Percentiles rank a stretch among this genome's conserved stretches.
These are phyloP conservation scores for Monosporozyma solicola DNA, from an alignment of 805 yeast genomes.

Conservation along the genomic window DNA sequence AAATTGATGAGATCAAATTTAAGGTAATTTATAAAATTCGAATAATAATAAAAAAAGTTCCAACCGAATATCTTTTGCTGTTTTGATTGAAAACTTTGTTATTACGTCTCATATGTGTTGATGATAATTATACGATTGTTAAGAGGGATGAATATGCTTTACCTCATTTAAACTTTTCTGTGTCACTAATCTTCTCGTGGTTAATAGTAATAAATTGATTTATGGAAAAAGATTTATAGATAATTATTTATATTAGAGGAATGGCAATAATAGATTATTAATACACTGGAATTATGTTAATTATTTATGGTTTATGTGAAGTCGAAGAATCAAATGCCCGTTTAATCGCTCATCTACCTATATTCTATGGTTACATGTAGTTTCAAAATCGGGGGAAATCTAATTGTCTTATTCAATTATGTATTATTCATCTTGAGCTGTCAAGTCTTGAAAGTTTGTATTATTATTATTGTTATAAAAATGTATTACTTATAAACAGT, in stretches of 20 bases:
- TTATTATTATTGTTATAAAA: not conserved
- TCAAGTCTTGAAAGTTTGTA: not conserved
- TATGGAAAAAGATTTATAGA: not conserved
- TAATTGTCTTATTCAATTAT: not conserved
- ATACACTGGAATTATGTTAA: not conserved
- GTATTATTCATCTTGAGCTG: not conserved
- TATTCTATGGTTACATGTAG: conserved; percentile 30
- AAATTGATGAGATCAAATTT: conserved; percentile 9
- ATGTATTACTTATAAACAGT: not conserved
- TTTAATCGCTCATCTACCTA: conserved; percentile 35
- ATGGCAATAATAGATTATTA: not conserved
- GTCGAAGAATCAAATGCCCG: conserved; percentile 29
- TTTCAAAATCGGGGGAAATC: conserved; percentile 34
- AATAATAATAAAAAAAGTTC: not conserved
- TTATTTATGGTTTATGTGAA: conserved; percentile 2
- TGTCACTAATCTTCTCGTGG: not conserved
- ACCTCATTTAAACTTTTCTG: not conserved
- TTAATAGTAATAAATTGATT: not conserved
- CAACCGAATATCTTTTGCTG: not conserved
- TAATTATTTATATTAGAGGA: conserved; percentile 1
- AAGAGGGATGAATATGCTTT: not conserved
- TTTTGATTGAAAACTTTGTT: not conserved
- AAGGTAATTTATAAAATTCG: conserved; percentile 12
- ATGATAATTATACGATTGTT: not conserved
- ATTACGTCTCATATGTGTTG: not conserved